These are phyloP conservation scores for Macrocybe gigantea DNA, from an alignment of 768 basidiomycete genomes.

Conservation along the genomic window DNA sequence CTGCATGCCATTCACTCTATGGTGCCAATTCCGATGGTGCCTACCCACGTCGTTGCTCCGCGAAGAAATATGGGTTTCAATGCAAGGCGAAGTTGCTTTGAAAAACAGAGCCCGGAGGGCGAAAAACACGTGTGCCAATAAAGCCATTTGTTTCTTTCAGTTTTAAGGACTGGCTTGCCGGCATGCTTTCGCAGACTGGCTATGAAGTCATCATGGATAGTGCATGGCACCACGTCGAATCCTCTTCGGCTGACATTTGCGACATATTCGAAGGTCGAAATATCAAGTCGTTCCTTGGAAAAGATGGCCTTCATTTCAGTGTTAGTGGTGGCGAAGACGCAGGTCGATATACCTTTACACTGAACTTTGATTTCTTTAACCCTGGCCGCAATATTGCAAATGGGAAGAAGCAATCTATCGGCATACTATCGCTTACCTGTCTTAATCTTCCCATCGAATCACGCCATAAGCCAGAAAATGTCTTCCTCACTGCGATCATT, in stretches of 20 bases:
- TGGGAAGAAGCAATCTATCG: constrained; percentile 21
- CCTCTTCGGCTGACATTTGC: constrained; percentile 3
- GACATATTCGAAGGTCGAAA: constrained; percentile 21
- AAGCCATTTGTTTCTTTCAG: constrained; percentile 14
- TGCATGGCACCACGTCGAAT: constrained; percentile 8
- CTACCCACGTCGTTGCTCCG: not conserved
- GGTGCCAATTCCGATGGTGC: not conserved
- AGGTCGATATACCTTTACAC: constrained; percentile 21
- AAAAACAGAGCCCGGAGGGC: not conserved
- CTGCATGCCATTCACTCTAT: constrained; percentile 12
- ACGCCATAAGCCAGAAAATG: constrained; percentile 24
- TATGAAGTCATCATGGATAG: constrained; percentile 19
- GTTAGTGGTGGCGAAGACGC: constrained; percentile 9
- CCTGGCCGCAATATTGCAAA: constrained; percentile 17
- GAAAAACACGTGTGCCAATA: constrained; percentile 11
- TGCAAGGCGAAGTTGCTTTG: not conserved
- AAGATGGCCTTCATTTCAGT: constrained; percentile 17
- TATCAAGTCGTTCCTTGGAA: constrained; percentile 19
- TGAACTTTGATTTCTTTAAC: constrained; percentile 31
- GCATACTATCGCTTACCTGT: constrained; percentile 26
- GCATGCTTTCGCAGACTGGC: constrained; percentile 15
- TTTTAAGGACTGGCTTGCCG: constrained; percentile 22
- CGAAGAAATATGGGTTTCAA: not conserved
- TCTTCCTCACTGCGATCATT: constrained; percentile 27
- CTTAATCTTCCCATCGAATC: constrained; percentile 27